Conservation (phyloP, 805 yeast genomes). For the Cyberlindnera meyerae region DNA sequence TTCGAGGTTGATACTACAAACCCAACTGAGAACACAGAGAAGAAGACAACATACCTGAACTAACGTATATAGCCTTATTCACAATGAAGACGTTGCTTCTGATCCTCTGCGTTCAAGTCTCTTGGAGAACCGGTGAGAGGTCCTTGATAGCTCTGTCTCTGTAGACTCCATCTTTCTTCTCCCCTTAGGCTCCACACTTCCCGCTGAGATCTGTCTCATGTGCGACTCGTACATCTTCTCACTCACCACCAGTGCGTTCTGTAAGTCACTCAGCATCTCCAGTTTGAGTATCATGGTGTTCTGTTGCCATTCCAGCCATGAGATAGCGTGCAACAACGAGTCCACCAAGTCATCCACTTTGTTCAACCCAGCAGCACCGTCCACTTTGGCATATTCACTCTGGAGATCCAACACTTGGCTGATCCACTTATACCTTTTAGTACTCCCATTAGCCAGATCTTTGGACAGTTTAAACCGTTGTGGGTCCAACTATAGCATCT, state of each 20-base stretch:
- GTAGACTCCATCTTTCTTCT: too few species aligned
- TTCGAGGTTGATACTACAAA: conserved; percentile 3
- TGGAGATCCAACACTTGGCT: conserved; percentile 10
- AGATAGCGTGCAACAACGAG: conserved; percentile 20
- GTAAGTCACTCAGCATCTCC: conserved; percentile 19
- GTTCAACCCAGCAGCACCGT: conserved; percentile 6
- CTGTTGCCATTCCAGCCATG: conserved; percentile 25
- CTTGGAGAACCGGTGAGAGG: too few species aligned
- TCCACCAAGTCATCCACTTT: conserved; percentile 27
- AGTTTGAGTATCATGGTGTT: conserved; percentile 20
- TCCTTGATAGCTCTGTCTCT: too few species aligned
- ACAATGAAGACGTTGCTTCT: too few species aligned
- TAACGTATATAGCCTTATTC: too few species aligned
- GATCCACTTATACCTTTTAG: conserved; percentile 17
- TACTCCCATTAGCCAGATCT: conserved; percentile 5
- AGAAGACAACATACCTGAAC: conserved; percentile 3
- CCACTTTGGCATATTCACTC: conserved; percentile 4
- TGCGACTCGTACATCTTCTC: conserved; percentile 18
- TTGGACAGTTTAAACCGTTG: conserved; percentile 10
- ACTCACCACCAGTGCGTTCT: conserved; percentile 12
- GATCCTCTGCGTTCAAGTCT: too few species aligned
- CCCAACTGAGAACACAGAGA: too few species aligned
- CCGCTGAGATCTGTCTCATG: conserved; percentile 3
- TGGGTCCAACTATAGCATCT: conserved; percentile 11
- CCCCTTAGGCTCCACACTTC: too few species aligned